Base-by-base conservation (phyloP, 805 yeast genomes). In the Metschnikowia corniflorae region DNA sequence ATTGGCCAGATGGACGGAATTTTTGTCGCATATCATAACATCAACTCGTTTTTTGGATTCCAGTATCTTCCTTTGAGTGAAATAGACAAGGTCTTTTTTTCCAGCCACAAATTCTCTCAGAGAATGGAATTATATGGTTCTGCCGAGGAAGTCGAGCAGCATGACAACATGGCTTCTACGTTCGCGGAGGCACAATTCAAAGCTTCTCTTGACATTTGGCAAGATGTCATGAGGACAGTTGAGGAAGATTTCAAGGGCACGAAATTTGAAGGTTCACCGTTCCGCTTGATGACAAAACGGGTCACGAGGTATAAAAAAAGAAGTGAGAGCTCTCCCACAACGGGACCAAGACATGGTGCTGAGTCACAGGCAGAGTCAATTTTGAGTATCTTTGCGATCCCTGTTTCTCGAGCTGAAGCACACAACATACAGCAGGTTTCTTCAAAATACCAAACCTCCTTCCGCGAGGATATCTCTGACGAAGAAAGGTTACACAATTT, bases 1-100 rank as follows among this genome's bases (percentile, higher is more conserved):
- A 84, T 91, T 27, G 98, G 97, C 3, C 80, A 84, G 50, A 91
- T 93, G 97, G 97, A 89, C 60, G 98, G 98, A 5, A 86, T 93
- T 2, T 87, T 86, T 49, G 71, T 91, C 12, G 96, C 96, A 0
- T 91, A 81, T 58, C 98, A 91, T 58, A 91, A 89, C 57, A 73
- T 87, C 34, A 70, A 76, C 20, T 66, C 78, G 31, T 75, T 89
- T 49, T 86, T 91, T 60, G 98, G 97, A 3, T 93, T 88, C 59
- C 91, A 88, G 58, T 91, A 91, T 57, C 56, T 91, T 19, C 89
- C 95, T 1, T 63, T 89, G 33, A 60, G 65, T 1, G 85, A 80
- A 26, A 73, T 91, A 44, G 97, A 91, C 56, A 51, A 54, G 25
- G 52, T 64, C 1, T 64, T 58, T 40, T 66, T 55, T 43, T 25